These are phyloP conservation scores for Eucalyptus marginata DNA, from an alignment of 345 rosid genomes.

Conservation along the genomic window DNA sequence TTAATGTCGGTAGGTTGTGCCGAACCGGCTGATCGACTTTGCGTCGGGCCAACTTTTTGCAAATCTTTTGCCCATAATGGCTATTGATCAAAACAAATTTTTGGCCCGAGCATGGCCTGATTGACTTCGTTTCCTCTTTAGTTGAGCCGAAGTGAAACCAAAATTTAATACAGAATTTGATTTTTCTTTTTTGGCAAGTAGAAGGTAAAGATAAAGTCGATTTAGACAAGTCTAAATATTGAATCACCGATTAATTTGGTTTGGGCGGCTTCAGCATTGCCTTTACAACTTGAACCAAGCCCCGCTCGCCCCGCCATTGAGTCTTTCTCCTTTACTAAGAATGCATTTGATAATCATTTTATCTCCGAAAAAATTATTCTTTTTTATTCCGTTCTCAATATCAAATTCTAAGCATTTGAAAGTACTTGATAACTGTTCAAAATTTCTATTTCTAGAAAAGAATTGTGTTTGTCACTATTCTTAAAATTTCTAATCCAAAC, in stretches of 20 bases:
- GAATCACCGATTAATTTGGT: background rate
- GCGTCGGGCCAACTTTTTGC: background rate
- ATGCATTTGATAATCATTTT: rapidly evolving
- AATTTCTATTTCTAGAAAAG: rapidly evolving
- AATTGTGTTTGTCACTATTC: rapidly evolving
- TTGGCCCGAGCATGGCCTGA: background rate
- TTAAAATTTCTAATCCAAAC: too few species aligned
- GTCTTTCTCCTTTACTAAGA: rapidly evolving
- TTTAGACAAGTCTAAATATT: background rate
- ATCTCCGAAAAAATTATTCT: rapidly evolving
- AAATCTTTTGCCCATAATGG: background rate
- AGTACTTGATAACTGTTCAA: rapidly evolving
- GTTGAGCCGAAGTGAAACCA: background rate
- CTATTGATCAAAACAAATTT: background rate
- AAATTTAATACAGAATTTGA: background rate
- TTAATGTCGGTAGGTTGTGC: background rate
- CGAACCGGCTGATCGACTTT: background rate
- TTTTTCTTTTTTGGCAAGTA: too few species aligned
- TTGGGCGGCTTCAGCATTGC: background rate
- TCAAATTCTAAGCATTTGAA: too few species aligned
- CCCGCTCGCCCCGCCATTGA: rapidly evolving
- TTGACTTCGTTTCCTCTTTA: background rate
- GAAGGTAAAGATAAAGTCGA: background rate
- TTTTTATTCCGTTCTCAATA: rapidly evolving
- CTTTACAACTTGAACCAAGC: background rate